phyloP scores from a whole-genome alignment of 2,329 filamentous ascomycete genomes.

The Ascochyta pisi region DNA sequence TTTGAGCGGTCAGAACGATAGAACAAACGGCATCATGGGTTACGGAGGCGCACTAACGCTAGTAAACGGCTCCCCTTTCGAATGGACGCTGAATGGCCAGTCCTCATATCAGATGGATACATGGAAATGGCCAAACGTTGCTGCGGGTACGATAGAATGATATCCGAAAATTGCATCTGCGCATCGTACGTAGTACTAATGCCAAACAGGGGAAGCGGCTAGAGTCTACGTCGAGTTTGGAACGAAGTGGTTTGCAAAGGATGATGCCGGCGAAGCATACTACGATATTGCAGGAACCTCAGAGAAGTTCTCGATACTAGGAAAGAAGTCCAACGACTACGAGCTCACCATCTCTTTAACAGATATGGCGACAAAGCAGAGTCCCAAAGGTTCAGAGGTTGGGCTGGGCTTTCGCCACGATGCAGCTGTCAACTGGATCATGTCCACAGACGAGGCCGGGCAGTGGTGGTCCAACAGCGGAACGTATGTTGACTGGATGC shows the following conservation, averaged over 20 bases:
- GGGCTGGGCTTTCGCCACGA: conserved; percentile 48
- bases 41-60: conserved; percentile 47
- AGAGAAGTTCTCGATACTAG: conserved; percentile 42
- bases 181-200: neutral
- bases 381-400: conserved; percentile 39
- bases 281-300: conserved; percentile 40
- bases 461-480: conserved; percentile 47
- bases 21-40: conserved; percentile 4
- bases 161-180: neutral
- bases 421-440: conserved; percentile 46
- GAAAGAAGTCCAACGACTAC: conserved; percentile 39
- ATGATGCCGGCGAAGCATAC: conserved; percentile 47
- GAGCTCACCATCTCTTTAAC: conserved; percentile 42
- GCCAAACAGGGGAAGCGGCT: conserved; percentile 32
- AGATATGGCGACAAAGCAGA: conserved; percentile 42
- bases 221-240: conserved; percentile 44
- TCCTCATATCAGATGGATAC: conserved; percentile 49
- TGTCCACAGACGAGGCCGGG: conserved; percentile 46
- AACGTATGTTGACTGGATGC: conserved; percentile 51
- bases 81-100: conserved; percentile 42
- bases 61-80: conserved; percentile 51
- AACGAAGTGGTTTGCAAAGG: conserved; percentile 33
- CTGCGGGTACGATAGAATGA: conserved; percentile 23
- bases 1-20: neutral
- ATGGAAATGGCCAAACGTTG: conserved; percentile 47